These are phyloP conservation scores for Dimargaris cristalligena DNA, from an alignment of 192 early-diverging fungal genomes.

Conservation along the genomic window DNA sequence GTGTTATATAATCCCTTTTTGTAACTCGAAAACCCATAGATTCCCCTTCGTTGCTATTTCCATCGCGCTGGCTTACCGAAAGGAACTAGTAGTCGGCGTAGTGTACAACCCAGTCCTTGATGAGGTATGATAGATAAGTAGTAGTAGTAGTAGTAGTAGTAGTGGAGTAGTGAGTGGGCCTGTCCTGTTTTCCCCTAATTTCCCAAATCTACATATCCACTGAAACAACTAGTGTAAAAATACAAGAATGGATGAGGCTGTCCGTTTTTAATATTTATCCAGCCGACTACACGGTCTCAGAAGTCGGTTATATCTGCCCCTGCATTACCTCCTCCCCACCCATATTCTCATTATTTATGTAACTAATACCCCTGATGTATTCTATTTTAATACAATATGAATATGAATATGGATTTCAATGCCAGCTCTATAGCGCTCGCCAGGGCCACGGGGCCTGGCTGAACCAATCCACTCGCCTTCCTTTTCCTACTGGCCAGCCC, in stretches of 20 bases:
- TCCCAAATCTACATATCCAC: too few species aligned
- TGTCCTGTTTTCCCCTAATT: too few species aligned
- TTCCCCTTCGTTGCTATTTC: constrained; percentile 76
- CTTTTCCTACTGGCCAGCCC: constrained; percentile 32
- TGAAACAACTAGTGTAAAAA: too few species aligned
- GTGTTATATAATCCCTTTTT: constrained; percentile 20
- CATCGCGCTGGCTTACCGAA: constrained; percentile 63
- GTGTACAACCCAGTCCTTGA: constrained; percentile 80
- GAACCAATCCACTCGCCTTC: constrained; percentile 34
- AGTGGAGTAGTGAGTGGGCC: too few species aligned
- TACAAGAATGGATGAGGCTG: too few species aligned
- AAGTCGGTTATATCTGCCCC: constrained; percentile 2
- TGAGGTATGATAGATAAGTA: constrained; percentile 43
- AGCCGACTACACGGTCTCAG: not conserved
- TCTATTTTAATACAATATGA: constrained; percentile 1
- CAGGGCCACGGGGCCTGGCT: constrained; percentile 49
- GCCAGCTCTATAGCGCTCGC: constrained; percentile 32
- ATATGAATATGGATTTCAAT: not conserved
- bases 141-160: too few species aligned
- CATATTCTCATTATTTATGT: not conserved
- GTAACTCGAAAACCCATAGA: constrained; percentile 28
- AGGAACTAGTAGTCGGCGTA: constrained; percentile 67
- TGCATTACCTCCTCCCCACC: not conserved
- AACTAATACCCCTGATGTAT: not conserved
- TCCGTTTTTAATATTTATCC: not conserved